phyloP scores from a whole-genome alignment of 2,329 filamentous ascomycete genomes.

The Colletotrichum coccodes region DNA sequence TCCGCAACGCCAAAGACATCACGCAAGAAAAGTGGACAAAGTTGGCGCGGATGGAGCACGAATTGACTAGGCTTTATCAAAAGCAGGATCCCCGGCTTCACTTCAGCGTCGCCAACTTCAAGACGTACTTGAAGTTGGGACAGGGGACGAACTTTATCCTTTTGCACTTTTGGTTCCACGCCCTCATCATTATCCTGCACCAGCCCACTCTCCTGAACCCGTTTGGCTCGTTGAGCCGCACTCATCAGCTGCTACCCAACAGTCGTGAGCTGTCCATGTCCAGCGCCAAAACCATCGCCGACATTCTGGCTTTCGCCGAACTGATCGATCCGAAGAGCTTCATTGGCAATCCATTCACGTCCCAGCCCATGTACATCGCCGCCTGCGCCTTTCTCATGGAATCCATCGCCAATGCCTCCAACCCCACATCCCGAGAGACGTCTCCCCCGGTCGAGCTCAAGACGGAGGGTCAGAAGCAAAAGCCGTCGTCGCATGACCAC shows the following conservation, averaged over 20 bases:
- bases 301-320: conserved; percentile 88
- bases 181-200: conserved; percentile 84
- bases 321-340: conserved; percentile 87
- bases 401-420: conserved; percentile 76
- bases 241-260: conserved; percentile 80
- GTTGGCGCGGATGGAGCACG: conserved; percentile 81
- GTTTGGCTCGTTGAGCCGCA: conserved; percentile 67
- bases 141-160: conserved; percentile 90
- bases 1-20: conserved; percentile 78
- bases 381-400: conserved; percentile 91
- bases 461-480: conserved; percentile 25
- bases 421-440: conserved; percentile 69
- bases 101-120: conserved; percentile 89
- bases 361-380: conserved; percentile 91
- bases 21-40: conserved; percentile 78
- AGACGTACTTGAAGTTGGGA: conserved; percentile 81
- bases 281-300: conserved; percentile 90
- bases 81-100: conserved; percentile 78
- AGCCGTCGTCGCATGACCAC: conserved; percentile 35
- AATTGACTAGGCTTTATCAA: conserved; percentile 79
- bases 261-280: conserved; percentile 87
- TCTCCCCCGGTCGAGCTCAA: conserved; percentile 55
- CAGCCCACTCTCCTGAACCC: conserved; percentile 85
- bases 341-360: conserved; percentile 88
- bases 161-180: conserved; percentile 90